Evolutionary conservation across 108 stramenopile genomes (phyloP).

Genomic region (Cyclotella kingstonii): DNA sequence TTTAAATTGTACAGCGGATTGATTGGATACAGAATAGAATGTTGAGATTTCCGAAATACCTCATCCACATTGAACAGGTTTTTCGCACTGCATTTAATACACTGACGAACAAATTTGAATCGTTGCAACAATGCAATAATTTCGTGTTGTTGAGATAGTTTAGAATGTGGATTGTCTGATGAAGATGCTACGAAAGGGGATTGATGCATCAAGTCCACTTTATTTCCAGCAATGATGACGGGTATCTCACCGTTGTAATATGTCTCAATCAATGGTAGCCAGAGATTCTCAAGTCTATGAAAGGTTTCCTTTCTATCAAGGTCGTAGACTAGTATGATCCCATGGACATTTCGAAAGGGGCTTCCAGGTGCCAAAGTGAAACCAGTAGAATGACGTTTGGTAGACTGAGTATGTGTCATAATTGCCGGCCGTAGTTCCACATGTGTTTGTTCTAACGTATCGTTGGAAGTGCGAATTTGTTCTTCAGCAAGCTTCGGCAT

Average conservation of each 20-base stretch:
- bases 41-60: slow-evolving; percentile 73
- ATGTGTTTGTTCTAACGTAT: not conserved
- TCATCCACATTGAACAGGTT: slow-evolving; percentile 74
- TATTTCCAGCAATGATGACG: slow-evolving; percentile 83
- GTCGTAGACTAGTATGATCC: slow-evolving; percentile 78
- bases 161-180: slow-evolving; percentile 43
- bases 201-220: slow-evolving; percentile 65
- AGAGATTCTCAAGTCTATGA: slow-evolving; percentile 70
- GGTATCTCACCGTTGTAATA: slow-evolving; percentile 77
- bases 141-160: slow-evolving; percentile 64
- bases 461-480: not conserved
- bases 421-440: not conserved
- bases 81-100: slow-evolving; percentile 84
- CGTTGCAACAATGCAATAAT: slow-evolving; percentile 73
- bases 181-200: slow-evolving; percentile 7
- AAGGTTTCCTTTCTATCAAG: slow-evolving; percentile 78
- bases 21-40: slow-evolving; percentile 75
- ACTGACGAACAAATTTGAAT: slow-evolving; percentile 81
- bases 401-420: not conserved
- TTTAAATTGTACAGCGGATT: slow-evolving; percentile 69
- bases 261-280: slow-evolving; percentile 79
- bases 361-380: slow-evolving; percentile 13
- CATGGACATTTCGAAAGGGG: slow-evolving; percentile 57
- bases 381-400: slow-evolving; percentile 2
- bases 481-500: not conserved